Evolutionary conservation across 257 asterid species (phyloP), one percentile per base, ranked within the genome.

Genomic region (Avicennia marina): DNA sequence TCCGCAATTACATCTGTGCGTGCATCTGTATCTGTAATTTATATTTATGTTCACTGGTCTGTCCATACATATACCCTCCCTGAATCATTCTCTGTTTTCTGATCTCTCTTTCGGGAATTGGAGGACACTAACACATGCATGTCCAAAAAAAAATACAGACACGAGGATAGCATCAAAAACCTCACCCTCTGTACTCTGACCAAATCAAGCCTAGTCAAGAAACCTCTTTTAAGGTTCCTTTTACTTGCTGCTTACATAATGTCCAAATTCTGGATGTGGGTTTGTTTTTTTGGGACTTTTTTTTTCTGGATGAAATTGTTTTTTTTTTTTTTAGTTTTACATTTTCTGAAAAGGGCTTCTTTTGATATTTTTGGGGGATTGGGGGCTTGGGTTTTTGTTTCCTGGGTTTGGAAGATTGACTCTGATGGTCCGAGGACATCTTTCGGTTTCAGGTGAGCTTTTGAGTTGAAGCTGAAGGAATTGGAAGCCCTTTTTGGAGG

Each of bases 121-220:
- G 25, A 67, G 71, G 8, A 29, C 34, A 1, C 67, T 29, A 65
- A 40, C 69, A 48, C 71, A 61, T 64, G 53, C 56, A 34, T 40
- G 32, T 43, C 25, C 55, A 8, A 31, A 52, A 54, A 55, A 61
- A 70, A 58, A 66, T 66, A 36, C 12, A 11, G 41, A 36, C 13
- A 36, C 12, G n/a, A 56, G 66, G 72, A 66, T 59, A 71, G 72
- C 71, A 64, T 72, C 74, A 63, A 40, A 67, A 58, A 20, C 79
- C 66, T 36, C 25, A 0, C 56, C 29, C 63, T 58, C 55, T 54
- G 67, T 63, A 70, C 78, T 73, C 65, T 70, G 78, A 74, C 72
- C 75, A 59, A 73, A 60, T 70, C 80, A 60, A 64, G 62, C 60
- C 41, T 12, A 56, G 75, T 74, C 80, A 68, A 64, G 56, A 68